phyloP scores from a whole-genome alignment of 805 yeast species.

The Metschnikowia reukaufii region DNA sequence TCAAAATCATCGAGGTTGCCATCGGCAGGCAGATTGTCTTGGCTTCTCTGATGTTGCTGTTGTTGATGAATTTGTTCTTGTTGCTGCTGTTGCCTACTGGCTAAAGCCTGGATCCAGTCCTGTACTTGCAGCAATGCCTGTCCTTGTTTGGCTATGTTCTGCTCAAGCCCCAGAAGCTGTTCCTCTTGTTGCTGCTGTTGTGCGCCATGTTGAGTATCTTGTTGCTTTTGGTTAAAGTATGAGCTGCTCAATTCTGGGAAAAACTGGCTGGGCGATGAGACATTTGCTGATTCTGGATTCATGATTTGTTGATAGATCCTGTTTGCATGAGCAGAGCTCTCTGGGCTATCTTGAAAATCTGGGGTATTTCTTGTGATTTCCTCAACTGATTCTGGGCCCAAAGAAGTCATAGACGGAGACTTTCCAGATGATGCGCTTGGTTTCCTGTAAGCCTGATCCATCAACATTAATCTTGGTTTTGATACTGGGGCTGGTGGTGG shows the following conservation, averaged over 20 bases:
- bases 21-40: slow-evolving; percentile 7
- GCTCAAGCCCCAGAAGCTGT: slow-evolving; percentile 39
- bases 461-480: slow-evolving; percentile 42
- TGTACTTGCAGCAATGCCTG: slow-evolving; percentile 55
- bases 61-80: slow-evolving; percentile 21
- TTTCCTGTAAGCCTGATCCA: slow-evolving; percentile 35
- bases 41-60: slow-evolving; percentile 13
- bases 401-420: slow-evolving; percentile 15
- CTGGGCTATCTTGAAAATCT: slow-evolving; percentile 8
- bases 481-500: not conserved
- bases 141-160: slow-evolving; percentile 49
- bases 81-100: slow-evolving; percentile 20
- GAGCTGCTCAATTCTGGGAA: slow-evolving; percentile 33
- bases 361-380: slow-evolving; percentile 19
- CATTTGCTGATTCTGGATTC: slow-evolving; percentile 25
- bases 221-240: slow-evolving; percentile 5
- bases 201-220: not conserved
- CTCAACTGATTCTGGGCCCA: slow-evolving; percentile 18
- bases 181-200: slow-evolving; percentile 8
- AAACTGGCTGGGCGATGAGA: slow-evolving; percentile 33
- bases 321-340: slow-evolving; percentile 22
- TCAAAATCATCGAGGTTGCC: slow-evolving; percentile 29
- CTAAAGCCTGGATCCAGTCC: slow-evolving; percentile 49
- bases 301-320: slow-evolving; percentile 34
- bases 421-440: slow-evolving; percentile 2